Base-by-base conservation (phyloP, 2,329 filamentous ascomycete species). In the Ophiosphaerella korrae region DNA sequence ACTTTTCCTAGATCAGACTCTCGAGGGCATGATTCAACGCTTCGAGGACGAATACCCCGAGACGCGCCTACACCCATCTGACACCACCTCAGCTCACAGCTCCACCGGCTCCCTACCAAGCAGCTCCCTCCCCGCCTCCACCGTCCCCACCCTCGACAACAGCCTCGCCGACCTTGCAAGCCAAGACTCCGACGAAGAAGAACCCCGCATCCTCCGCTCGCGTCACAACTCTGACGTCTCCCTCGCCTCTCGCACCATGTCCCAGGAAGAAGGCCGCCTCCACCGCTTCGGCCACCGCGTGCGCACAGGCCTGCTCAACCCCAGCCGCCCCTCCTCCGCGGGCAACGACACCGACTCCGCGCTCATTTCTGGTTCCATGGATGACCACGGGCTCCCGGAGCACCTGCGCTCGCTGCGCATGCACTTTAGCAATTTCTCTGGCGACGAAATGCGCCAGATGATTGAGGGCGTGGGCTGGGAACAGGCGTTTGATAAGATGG, bases 41-140 rank as follows among this genome's bases (percentile, higher is more conserved):
- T 99, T 97, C 70, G 94, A 97, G 72, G 89, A 96, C 70, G 93
- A 97, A 73, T 97, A 92, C 65, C 94, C 94, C 0, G 93, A 97
- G 68, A 95, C 90, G 0, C 86, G 90, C 32, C 78, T 84, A 36
- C 60, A 68, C 13, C 64, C 69, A 14, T 59, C 60, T 24, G 67
- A 73, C 12, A 50, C 57, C 7, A 58, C 57, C 7, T 74, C 71
- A 3, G 58, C 58, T 0, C 57, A 64, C 38, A 73, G 68, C 48
- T 73, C 68, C 34, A 43, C 62, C 35, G 73, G 67, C 45, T 73
- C 68, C 32, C 42, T 63, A 29, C 64, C 65, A 9, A 71, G 67
- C 56, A 63, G 52, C 36, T 71, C 70, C 3, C 67, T 64, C 2
- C 63, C 66, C 7, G 53, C 58, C 43, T 70, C 65, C 32, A 58